Percentiles rank a stretch among this genome's conserved stretches.
Evolutionary conservation across 805 yeast species (phyloP).

Genomic region (Kuraishia cidri): DNA sequence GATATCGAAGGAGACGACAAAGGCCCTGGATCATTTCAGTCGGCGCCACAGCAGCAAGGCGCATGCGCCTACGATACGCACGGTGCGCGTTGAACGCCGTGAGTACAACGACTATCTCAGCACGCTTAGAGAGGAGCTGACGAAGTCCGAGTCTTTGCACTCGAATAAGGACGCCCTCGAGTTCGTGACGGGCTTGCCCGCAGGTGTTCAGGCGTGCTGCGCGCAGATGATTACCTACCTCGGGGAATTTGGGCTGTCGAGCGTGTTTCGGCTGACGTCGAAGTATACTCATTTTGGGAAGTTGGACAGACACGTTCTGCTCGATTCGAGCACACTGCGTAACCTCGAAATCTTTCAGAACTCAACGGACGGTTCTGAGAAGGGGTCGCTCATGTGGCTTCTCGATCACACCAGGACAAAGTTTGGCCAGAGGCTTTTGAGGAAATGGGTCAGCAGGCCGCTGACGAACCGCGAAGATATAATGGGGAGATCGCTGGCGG

Average conservation of each 20-base stretch:
- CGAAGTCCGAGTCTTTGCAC: background rate
- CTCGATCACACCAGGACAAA: constrained; percentile 73
- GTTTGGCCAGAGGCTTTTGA: constrained; percentile 62
- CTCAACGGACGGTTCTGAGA: constrained; percentile 39
- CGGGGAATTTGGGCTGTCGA: constrained; percentile 51
- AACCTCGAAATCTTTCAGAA: constrained; percentile 72
- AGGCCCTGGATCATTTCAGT: constrained; percentile 4
- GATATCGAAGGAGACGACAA: constrained; percentile 22
- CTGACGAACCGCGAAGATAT: constrained; percentile 45
- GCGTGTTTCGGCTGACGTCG: constrained; percentile 39
- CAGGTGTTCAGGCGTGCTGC: constrained; percentile 17
- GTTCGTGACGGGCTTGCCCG: background rate
- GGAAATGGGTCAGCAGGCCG: constrained; percentile 73
- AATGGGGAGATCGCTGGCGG: constrained; percentile 53
- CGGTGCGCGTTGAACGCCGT: background rate
- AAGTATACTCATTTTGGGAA: constrained; percentile 45
- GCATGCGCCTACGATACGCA: background rate
- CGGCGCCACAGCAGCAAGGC: background rate
- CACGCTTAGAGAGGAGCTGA: background rate
- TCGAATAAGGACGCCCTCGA: constrained; percentile 1
- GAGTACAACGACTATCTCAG: background rate
- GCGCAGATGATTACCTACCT: constrained; percentile 44
- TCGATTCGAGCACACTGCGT: constrained; percentile 57
- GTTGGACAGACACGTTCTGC: constrained; percentile 37
- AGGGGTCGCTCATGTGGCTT: constrained; percentile 75